A percentile compares a stretch with the other conserved stretches of the same genome.
These are phyloP conservation scores for Aulographum hederae DNA, from an alignment of 2,329 filamentous ascomycete species.

Conservation along the genomic window DNA sequence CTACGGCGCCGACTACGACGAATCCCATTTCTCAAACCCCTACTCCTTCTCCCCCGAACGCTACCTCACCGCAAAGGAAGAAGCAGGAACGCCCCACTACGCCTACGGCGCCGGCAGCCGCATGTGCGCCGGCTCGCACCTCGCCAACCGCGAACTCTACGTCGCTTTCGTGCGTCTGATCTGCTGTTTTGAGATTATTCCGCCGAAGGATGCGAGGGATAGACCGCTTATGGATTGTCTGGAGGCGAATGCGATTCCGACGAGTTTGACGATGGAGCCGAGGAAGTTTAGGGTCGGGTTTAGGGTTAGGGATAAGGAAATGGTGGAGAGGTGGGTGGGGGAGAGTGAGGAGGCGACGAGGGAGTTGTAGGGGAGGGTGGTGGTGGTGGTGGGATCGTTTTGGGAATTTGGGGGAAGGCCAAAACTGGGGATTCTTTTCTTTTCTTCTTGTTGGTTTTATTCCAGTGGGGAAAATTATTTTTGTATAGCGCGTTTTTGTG, in stretches of 20 bases:
- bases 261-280: slow-evolving; percentile 29
- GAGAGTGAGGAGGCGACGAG: slow-evolving; percentile 28
- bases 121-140: slow-evolving; percentile 21
- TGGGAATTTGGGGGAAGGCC: too few species aligned
- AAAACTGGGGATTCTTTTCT: too few species aligned
- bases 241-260: slow-evolving; percentile 27
- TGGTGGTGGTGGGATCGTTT: too few species aligned
- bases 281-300: slow-evolving; percentile 32
- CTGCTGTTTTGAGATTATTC: slow-evolving; percentile 25
- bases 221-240: slow-evolving; percentile 25
- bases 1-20: slow-evolving; percentile 58
- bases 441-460: too few species aligned
- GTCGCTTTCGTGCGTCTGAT: slow-evolving; percentile 31
- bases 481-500: too few species aligned
- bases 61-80: slow-evolving; percentile 27
- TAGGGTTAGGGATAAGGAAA: slow-evolving; percentile 20
- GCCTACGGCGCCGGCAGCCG: slow-evolving; percentile 25
- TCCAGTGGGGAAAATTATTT: too few species aligned
- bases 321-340: slow-evolving; percentile 26
- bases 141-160: slow-evolving; percentile 21
- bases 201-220: slow-evolving; percentile 21
- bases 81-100: slow-evolving; percentile 27
- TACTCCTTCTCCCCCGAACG: slow-evolving; percentile 50
- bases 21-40: slow-evolving; percentile 45
- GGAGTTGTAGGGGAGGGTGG: slow-evolving; percentile 13